Base-by-base conservation (phyloP, 2,329 filamentous ascomycete genomes). In the Curvularia verruculosa region DNA sequence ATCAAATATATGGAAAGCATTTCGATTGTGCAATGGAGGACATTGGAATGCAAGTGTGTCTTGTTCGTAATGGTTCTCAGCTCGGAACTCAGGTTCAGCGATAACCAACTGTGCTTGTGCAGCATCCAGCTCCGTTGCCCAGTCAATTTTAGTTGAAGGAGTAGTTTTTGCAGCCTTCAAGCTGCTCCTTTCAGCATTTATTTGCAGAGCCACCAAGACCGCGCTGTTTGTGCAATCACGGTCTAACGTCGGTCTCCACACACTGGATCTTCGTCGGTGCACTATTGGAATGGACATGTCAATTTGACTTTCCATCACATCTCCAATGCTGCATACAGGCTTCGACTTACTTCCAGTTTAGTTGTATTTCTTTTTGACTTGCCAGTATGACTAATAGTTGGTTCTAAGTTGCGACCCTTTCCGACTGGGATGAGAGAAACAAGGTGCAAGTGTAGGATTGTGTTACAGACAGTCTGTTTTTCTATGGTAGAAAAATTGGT, bases 401-500 rank as follows among this genome's bases (percentile, higher is more conserved):
- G 13, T n/a, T 46, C 51, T 52, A 29, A 26, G 31, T n/a, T 26
- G 23, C 29, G 18, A 21, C 5, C 18, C 19, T 54, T 34, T 28
- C 49, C 24, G 5, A 24, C 8, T 19, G 31, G 36, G 5, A 18
- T 40, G 10, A 18, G 5, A 5, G 26, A 26, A 43, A 37, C 12
- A n/a, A 36, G 34, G 15, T 36, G 49, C 24, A 44, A 9, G 23
- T 43, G 52, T 9, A 37, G 41, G 31, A 28, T 45, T 34, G 46
- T 31, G 15, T 56, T 36, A n/a, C 10, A 28, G 18, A 57, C 50
- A n/a, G 43, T 46, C 34, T 58, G 55, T 13, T 58, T 54, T 12
- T 52, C 10, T 29, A 18, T 56, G 53, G 24, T 53, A 58, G 23
- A 66, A 49, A 9, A 60, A 18, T 53, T 62, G 61, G 49, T 56